Percentiles rank a stretch among this genome's conserved stretches.
phyloP scores from a whole-genome alignment of 2,329 filamentous ascomycete genomes.

The Ophiostoma angusticollis region DNA sequence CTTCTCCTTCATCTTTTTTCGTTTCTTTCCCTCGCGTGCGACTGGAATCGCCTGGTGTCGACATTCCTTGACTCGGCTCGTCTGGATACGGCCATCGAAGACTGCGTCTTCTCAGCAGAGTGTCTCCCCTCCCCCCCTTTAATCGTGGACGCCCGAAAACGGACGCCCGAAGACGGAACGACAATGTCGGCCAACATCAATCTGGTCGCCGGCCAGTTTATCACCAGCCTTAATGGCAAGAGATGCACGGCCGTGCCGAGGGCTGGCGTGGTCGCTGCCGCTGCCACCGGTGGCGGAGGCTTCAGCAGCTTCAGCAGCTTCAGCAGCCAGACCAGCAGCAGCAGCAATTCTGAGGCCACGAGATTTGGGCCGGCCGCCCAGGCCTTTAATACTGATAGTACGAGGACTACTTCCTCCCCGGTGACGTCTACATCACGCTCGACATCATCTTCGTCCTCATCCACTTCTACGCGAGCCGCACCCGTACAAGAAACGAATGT shows the following conservation, averaged over 20 bases:
- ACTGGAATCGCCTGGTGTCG: conserved; percentile 30
- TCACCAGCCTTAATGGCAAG: conserved; percentile 36
- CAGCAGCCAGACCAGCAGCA: conserved; percentile 5
- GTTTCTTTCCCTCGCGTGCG: conserved; percentile 21
- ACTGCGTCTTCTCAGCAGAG: conserved; percentile 3
- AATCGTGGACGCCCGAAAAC: background rate
- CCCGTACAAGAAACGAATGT: conserved; percentile 6
- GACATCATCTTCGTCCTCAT: conserved; percentile 11
- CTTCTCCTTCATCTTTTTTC: conserved; percentile 17
- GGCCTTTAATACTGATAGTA: conserved; percentile 21
- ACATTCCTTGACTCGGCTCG: conserved; percentile 8
- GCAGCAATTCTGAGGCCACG: conserved; percentile 8
- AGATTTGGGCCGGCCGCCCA: background rate
- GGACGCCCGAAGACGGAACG: background rate
- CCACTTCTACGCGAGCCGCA: conserved; percentile 2
- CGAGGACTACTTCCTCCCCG: conserved; percentile 21
- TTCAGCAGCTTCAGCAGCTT: conserved; percentile 2
- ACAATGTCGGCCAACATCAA: conserved; percentile 30
- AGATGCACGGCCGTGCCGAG: conserved; percentile 42
- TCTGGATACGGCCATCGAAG: conserved; percentile 12
- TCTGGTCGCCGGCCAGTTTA: conserved; percentile 33
- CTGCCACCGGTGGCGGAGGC: conserved; percentile 1
- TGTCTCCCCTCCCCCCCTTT: background rate
- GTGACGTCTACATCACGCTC: conserved; percentile 12
- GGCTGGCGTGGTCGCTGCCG: conserved; percentile 11